These are phyloP conservation scores for Leishmania martiniquensis DNA, from an alignment of 208 protist species.

Conservation along the genomic window DNA sequence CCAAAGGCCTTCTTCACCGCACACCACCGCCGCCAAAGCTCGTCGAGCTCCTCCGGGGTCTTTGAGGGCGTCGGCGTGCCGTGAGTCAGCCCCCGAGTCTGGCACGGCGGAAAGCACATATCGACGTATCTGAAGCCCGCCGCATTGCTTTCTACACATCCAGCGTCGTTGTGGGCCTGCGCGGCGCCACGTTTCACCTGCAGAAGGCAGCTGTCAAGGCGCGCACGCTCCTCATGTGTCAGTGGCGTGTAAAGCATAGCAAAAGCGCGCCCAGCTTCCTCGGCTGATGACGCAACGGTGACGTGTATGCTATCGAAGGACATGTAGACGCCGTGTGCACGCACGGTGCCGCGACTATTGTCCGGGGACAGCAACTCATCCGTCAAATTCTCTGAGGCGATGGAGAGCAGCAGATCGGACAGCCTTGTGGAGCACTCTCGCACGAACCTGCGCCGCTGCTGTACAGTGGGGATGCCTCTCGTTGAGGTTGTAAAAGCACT, in stretches of 20 bases:
- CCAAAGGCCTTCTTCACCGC: constrained; percentile 7
- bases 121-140: background rate
- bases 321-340: constrained; percentile 40
- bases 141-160: background rate
- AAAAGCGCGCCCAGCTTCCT: constrained; percentile 36
- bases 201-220: background rate
- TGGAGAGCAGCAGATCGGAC: background rate
- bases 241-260: background rate
- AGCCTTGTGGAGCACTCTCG: background rate
- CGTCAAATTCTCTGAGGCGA: background rate
- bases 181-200: background rate
- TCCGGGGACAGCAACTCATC: background rate
- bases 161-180: background rate
- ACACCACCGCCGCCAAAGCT: constrained; percentile 20
- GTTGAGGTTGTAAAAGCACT: background rate
- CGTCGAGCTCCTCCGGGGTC: background rate
- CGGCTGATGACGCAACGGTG: constrained; percentile 33
- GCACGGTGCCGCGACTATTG: background rate
- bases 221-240: background rate
- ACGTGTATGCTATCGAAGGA: constrained; percentile 28
- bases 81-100: background rate
- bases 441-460: background rate
- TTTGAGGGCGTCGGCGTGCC: background rate
- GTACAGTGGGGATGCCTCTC: background rate
- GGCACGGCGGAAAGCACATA: background rate